Base-by-base conservation (phyloP, 345 rosid genomes). In the Camelina hispida region DNA sequence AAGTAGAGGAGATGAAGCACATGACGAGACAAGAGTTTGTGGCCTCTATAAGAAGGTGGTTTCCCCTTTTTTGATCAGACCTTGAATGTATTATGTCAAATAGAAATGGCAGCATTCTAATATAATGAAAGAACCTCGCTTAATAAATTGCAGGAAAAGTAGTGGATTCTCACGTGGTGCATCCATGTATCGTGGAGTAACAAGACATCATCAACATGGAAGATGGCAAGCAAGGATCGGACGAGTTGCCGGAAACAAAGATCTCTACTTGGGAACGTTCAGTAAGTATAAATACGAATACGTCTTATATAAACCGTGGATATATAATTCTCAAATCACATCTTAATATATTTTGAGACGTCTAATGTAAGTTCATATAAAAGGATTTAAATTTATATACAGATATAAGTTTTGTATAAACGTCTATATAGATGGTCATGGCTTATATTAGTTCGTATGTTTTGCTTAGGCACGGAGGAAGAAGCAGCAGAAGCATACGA, bases 201-300 rank as follows among this genome's bases (percentile, higher is more conserved):
- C 99, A 47, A 92, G 98, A 86, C 99, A 95, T 83, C 99, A 95
- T 77, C 99, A 95, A 71, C 99, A 95, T 81, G 98, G 99, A 73
- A 85, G 99, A 82, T 95, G 99, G 99, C 99, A 95, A 77, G 99
- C 99, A 18, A 89, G 99, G 80, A 95, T 95, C 20, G 99, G 98
- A 11, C 83, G 99, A 77, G 99, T 96, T 71, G 99, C 99, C 1
- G 99, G 99, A 72, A 96, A 96, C 86, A 96, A 96, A 83, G 99
- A 96, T 83, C 99, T 96, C 69, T 96, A 96, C 78, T 71, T 96
- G 50, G 99, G 99, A 83, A 96, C 99, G 17, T 96, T 96, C 83
- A 91, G 99, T 93, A 82, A 85, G 98, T 51, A 20, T 37, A 43
- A 7, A 12, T 25, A n/a, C 3, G 17, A 47, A n/a, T 18, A 13